Evolutionary conservation across 2,329 filamentous ascomycete genomes (phyloP).

Genomic region (Seiridium cupressi): DNA sequence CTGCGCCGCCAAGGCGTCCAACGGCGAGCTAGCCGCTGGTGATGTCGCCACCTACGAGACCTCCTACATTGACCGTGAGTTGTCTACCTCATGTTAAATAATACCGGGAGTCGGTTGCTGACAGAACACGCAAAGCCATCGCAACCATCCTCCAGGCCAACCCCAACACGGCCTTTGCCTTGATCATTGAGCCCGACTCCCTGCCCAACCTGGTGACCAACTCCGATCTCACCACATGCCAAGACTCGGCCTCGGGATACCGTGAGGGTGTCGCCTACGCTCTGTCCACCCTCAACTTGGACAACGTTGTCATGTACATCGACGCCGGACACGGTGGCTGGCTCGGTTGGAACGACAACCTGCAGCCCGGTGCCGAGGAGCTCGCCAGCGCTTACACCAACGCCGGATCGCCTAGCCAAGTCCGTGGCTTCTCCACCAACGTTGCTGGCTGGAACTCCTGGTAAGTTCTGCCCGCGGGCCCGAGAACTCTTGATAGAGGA

Average conservation of each 20-base stretch:
- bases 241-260: slow-evolving; percentile 45
- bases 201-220: slow-evolving; percentile 61
- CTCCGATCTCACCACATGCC: slow-evolving; percentile 47
- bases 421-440: slow-evolving; percentile 57
- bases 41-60: slow-evolving; percentile 52
- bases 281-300: slow-evolving; percentile 50
- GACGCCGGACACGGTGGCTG: slow-evolving; percentile 60
- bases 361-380: slow-evolving; percentile 46
- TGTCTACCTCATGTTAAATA: neutral
- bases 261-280: slow-evolving; percentile 51
- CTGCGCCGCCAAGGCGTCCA: slow-evolving; percentile 57
- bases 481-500: too few species aligned
- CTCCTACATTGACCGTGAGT: slow-evolving; percentile 47
- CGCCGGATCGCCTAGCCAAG: slow-evolving; percentile 48
- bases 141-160: slow-evolving; percentile 41
- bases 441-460: slow-evolving; percentile 57
- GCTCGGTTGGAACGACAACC: slow-evolving; percentile 59
- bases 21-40: slow-evolving; percentile 54
- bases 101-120: too few species aligned
- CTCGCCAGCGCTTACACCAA: slow-evolving; percentile 50
- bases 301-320: slow-evolving; percentile 59
- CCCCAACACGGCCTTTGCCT: slow-evolving; percentile 43
- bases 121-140: slow-evolving; percentile 25
- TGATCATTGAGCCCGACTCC: slow-evolving; percentile 56
- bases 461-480: slow-evolving; percentile 18